Base-by-base conservation (phyloP, 495 filamentous ascomycete species). In the Xylaria acuta region DNA sequence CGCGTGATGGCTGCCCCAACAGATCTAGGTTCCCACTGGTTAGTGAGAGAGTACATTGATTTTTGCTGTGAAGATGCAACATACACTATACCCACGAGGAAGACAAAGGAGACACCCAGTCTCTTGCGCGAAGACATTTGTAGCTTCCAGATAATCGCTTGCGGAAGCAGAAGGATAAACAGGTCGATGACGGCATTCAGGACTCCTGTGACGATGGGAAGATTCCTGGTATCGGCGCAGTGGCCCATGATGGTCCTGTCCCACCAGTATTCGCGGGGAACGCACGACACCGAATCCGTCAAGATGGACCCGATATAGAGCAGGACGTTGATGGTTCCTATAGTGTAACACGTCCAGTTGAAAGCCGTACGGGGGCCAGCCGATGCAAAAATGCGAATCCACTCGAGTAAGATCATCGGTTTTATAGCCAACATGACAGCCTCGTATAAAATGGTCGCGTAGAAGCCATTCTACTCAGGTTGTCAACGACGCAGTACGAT, bases 371-470 rank as follows among this genome's bases (percentile, higher is more conserved):
- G 68, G 22, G 65, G 54, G 49, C 72, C 40, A 58, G 72, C 51
- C n/a, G 74, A 72, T 11, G 62, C 64, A 45, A 79, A 79, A 16
- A 79, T 71, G n/a, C 72, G 72, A 40, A 59, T 64, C 77, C 77
- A 77, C 51, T 79, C 77, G 4, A 76, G 27, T 45, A 79, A 58
- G 40, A 79, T 79, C 27, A 66, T 68, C 16, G 67, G 56, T 62
- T 79, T 79, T 43, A 79, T 54, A 20, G 49, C 20, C 20, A 75
- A 67, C 27, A 79, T 71, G 22, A 74, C 71, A 41, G 70, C 58
- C 27, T 62, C 59, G 56, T 77, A 79, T 56, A 79, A 58, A 20
- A 58, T 27, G 34, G 49, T 45, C 14, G 25, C 67, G 51, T 47
- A 66, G 20, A 73, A 73, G 30, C 45, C 66, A 65, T 70, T 66